phyloP scores from a whole-genome alignment of 1,284 basidiomycete genomes.

The Rhodotorula sp. region DNA sequence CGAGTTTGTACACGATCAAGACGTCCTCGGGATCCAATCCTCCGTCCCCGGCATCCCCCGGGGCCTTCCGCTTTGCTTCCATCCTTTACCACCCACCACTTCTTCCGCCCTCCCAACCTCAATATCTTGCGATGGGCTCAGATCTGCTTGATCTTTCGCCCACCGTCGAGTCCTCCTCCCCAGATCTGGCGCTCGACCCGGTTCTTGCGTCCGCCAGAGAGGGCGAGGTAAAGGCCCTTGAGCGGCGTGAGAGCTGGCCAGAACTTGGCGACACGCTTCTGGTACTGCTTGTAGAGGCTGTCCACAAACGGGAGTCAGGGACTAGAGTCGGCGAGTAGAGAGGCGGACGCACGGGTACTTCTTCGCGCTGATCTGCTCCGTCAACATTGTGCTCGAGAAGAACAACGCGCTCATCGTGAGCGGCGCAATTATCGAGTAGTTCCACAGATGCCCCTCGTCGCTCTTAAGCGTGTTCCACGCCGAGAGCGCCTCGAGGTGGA shows the following conservation, averaged over 20 bases:
- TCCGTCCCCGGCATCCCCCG: too few species aligned
- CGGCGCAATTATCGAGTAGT: slow-evolving; percentile 37
- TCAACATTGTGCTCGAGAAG: slow-evolving; percentile 27
- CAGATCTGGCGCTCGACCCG: slow-evolving; percentile 19
- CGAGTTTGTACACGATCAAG: too few species aligned
- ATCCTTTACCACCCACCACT: too few species aligned
- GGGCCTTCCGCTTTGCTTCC: too few species aligned
- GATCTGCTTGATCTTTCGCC: too few species aligned
- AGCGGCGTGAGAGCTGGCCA: slow-evolving; percentile 28
- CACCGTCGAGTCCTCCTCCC: background rate
- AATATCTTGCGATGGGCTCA: too few species aligned
- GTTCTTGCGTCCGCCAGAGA: slow-evolving; percentile 5
- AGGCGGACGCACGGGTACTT: slow-evolving; percentile 37
- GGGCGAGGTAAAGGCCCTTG: slow-evolving; percentile 24
- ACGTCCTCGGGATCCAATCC: too few species aligned
- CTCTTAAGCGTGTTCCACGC: background rate
- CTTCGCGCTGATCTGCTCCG: slow-evolving; percentile 31
- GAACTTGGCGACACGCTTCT: slow-evolving; percentile 41
- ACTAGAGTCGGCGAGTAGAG: background rate
- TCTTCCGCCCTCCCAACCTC: too few species aligned
- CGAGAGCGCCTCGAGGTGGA: background rate
- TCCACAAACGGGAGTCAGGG: background rate
- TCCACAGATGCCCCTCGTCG: slow-evolving; percentile 33
- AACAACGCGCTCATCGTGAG: slow-evolving; percentile 36
- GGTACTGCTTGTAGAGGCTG: slow-evolving; percentile 36